Evolutionary conservation across 129 eudicot genomes (phyloP).

Genomic region (Pseudognaphalium luteoalbum): DNA sequence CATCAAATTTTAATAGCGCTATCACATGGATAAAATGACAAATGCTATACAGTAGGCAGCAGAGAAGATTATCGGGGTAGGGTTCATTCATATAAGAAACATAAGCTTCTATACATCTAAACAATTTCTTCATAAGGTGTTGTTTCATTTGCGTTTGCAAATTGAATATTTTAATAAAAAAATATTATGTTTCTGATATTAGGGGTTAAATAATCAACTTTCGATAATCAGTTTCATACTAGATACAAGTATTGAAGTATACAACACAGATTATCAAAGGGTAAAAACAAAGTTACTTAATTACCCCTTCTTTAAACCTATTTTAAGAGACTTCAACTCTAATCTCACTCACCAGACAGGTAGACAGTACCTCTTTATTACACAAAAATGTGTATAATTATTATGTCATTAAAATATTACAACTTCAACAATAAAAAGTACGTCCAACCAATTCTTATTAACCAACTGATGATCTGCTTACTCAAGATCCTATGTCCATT

Average conservation of each 20-base stretch:
- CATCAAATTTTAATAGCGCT: not conserved
- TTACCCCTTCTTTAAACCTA: not conserved
- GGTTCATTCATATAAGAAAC: not conserved
- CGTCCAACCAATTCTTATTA: not conserved
- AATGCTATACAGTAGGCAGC: not conserved
- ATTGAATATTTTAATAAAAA: not conserved
- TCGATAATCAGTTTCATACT: not conserved
- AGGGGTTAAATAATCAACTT: not conserved
- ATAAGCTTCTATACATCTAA: not conserved
- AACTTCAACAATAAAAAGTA: not conserved
- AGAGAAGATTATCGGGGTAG: not conserved
- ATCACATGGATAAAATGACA: slow-evolving; percentile 11
- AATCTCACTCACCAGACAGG: not conserved
- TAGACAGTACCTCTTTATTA: not conserved
- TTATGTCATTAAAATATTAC: not conserved
- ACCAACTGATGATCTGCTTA: not conserved
- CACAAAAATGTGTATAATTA: not conserved
- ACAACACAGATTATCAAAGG: not conserved
- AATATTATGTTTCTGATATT: not conserved
- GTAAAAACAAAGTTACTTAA: not conserved
- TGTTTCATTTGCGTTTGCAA: not conserved
- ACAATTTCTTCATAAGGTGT: not conserved
- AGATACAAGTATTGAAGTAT: not conserved
- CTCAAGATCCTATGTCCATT: not conserved
- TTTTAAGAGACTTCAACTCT: not conserved